Percentiles rank a stretch among this genome's conserved stretches.
Conservation (phyloP, 495 filamentous ascomycete species). For the Aspergillus heteromorphus region DNA sequence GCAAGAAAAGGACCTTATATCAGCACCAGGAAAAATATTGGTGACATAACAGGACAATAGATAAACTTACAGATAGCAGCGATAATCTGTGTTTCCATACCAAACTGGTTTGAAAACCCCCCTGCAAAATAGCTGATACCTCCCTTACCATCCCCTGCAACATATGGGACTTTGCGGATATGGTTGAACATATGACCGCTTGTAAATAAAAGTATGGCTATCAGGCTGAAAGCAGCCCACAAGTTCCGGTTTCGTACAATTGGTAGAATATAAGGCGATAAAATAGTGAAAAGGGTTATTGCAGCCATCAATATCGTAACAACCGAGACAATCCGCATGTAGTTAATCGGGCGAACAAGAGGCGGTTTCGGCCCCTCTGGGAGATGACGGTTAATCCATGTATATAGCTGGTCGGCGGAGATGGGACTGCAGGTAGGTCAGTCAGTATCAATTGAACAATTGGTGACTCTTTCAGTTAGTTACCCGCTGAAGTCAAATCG, state of each 20-base stretch:
- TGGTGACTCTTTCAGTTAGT: constrained; percentile 12
- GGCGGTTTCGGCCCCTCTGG: constrained; percentile 67
- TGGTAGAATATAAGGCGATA: constrained; percentile 80
- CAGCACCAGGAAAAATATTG: constrained; percentile 8
- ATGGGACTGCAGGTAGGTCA: constrained; percentile 49
- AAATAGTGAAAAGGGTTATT: constrained; percentile 62
- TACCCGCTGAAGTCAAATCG: constrained; percentile 90
- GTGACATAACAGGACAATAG: too few relatives aligned
- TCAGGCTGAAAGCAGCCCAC: constrained; percentile 87
- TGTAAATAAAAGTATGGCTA: constrained; percentile 89
- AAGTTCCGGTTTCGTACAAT: constrained; percentile 84
- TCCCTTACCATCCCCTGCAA: constrained; percentile 77
- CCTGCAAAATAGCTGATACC: constrained; percentile 88
- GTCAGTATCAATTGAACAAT: neutral
- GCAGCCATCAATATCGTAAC: constrained; percentile 62
- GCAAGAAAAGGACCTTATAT: constrained; percentile 5
- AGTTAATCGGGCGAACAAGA: constrained; percentile 83
- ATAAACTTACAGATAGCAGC: constrained; percentile 83
- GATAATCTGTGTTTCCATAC: constrained; percentile 92
- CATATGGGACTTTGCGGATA: constrained; percentile 95
- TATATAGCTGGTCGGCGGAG: constrained; percentile 69
- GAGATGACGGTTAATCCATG: constrained; percentile 74
- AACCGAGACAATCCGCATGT: constrained; percentile 62
- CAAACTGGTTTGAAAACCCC: constrained; percentile 93
- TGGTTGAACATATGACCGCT: constrained; percentile 99